Evolutionary conservation across 371 early-diverging fungal species (phyloP).

Genomic region (Fennellomyces sp.): DNA sequence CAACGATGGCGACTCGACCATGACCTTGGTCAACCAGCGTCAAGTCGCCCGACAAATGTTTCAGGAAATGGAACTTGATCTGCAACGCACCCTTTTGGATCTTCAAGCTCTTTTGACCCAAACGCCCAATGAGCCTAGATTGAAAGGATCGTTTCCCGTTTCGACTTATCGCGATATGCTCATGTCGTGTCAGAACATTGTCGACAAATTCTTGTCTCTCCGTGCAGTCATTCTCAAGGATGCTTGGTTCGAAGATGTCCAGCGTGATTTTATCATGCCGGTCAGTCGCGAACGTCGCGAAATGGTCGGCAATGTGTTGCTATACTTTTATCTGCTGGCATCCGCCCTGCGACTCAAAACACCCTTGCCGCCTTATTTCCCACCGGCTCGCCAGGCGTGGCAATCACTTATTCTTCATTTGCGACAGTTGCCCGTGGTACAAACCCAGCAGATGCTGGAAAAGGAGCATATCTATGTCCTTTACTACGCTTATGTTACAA

Average conservation of each 20-base stretch:
- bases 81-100: slow-evolving; percentile 69
- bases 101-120: slow-evolving; percentile 65
- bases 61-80: slow-evolving; percentile 70
- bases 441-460: slow-evolving; percentile 46
- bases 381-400: slow-evolving; percentile 65
- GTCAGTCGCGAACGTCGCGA: slow-evolving; percentile 62
- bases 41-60: slow-evolving; percentile 45
- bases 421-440: slow-evolving; percentile 51
- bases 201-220: slow-evolving; percentile 76
- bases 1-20: not conserved
- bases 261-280: slow-evolving; percentile 59
- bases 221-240: slow-evolving; percentile 67
- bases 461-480: slow-evolving; percentile 70
- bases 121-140: slow-evolving; percentile 83
- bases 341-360: slow-evolving; percentile 80
- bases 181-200: slow-evolving; percentile 70
- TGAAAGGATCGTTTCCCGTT: slow-evolving; percentile 83
- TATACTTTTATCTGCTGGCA: slow-evolving; percentile 81
- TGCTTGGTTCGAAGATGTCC: slow-evolving; percentile 58
- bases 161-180: slow-evolving; percentile 69
- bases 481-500: slow-evolving; percentile 80
- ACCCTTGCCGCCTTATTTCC: slow-evolving; percentile 83
- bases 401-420: slow-evolving; percentile 47
- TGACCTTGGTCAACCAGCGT: not conserved
- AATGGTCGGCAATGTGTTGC: slow-evolving; percentile 72